Percentiles rank a stretch among this genome's conserved stretches.
Conservation (phyloP, 2,329 filamentous ascomycete genomes). For the Macrophomina tecta region DNA sequence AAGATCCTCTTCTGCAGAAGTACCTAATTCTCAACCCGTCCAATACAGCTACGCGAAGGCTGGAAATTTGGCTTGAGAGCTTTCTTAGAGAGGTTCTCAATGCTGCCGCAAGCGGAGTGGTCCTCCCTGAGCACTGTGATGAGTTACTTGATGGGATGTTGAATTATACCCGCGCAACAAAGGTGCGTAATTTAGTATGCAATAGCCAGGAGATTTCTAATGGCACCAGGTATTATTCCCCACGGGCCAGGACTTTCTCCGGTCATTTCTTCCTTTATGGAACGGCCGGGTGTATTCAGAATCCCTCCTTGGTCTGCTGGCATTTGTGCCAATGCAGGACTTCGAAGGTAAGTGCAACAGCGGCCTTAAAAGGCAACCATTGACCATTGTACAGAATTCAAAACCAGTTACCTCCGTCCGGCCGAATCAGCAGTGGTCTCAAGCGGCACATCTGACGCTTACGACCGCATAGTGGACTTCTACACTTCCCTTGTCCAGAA, state of each 20-base stretch:
- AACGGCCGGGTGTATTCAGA: conserved; percentile 41
- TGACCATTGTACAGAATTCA: conserved; percentile 38
- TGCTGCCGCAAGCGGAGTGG: conserved; percentile 29
- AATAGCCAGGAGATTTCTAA: conserved; percentile 12
- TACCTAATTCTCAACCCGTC: conserved; percentile 63
- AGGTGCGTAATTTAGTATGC: conserved; percentile 36
- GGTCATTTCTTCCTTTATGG: conserved; percentile 45
- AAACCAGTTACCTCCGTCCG: conserved; percentile 44
- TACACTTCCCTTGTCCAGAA: conserved; percentile 69
- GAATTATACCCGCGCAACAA: conserved; percentile 42
- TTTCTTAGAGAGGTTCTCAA: conserved; percentile 22
- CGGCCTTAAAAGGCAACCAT: neutral
- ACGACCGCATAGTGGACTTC: conserved; percentile 66
- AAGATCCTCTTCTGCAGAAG: conserved; percentile 80
- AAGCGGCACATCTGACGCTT: conserved; percentile 52
- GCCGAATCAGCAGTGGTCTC: conserved; percentile 50
- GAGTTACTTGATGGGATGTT: conserved; percentile 43
- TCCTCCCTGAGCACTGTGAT: conserved; percentile 34
- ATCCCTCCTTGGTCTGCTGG: conserved; percentile 62
- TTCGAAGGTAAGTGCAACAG: conserved; percentile 58
- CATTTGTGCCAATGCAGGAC: conserved; percentile 50
- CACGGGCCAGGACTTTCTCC: conserved; percentile 41
- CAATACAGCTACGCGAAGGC: conserved; percentile 36
- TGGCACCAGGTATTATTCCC: conserved; percentile 39
- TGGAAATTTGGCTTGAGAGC: conserved; percentile 42